Base-by-base conservation (phyloP, 2,329 filamentous ascomycete species). In the Penicillium sp. region DNA sequence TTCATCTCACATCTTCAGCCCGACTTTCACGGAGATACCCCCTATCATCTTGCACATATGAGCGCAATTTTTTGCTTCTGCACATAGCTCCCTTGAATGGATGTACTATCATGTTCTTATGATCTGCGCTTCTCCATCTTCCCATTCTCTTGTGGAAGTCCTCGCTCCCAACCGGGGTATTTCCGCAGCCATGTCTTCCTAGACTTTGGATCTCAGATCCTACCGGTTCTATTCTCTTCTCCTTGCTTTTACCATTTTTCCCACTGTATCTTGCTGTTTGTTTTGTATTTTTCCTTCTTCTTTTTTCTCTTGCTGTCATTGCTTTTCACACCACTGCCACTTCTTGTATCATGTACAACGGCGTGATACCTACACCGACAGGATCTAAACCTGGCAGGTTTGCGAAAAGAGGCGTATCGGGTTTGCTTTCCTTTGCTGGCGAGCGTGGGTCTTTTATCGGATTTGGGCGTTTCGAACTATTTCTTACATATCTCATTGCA, bases 101-200 rank as follows among this genome's bases (percentile, higher is more conserved):
- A 69, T 72, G 66, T 71, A 71, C 64, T 59, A 71, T 67, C 68
- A 70, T 55, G 55, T 64, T 65, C 60, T 56, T 57, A 59, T 44
- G 50, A 60, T 55, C 54, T 55, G 55, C 53, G 47, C 55, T 59
- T 49, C 46, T n/a, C 47, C 54, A 21, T 41, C 60, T 38, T 44
- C 39, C 43, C 47, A 49, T 62, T 62, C 56, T 60, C 40, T 55
- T 47, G 54, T 51, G 57, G 40, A 54, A 23, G 16, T 29, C 21
- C 52, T 50, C 43, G 10, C 11, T 23, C 16, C 23, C n/a, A n/a
- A n/a, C n/a, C 45, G 19, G 21, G 43, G 21, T 25, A 39, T 53
- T 43, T 50, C 44, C 59, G 50, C 49, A 55, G 55, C 38, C 36
- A 47, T 65, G 64, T 65, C 55, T 63, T 64, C 51, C 19, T 64